Evolutionary conservation across 2,329 filamentous ascomycete genomes (phyloP).

Genomic region (Myriosclerotinia duriaeana): DNA sequence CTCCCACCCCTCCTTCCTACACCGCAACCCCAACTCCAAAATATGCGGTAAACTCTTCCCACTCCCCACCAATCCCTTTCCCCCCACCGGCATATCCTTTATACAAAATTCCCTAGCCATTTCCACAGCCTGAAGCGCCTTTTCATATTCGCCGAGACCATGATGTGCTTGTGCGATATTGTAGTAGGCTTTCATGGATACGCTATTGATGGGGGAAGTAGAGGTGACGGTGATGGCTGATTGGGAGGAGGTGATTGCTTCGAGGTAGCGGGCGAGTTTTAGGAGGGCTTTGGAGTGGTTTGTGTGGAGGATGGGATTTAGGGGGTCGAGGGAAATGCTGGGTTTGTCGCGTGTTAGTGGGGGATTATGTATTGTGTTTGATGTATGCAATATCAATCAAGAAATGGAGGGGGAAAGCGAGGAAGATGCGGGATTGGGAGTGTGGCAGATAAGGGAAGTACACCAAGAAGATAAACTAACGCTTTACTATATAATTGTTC

Average conservation of each 20-base stretch:
- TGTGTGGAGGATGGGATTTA: conserved; percentile 78
- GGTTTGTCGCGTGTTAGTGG: background rate
- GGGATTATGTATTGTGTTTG: conserved; percentile 15
- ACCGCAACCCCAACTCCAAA: conserved; percentile 70
- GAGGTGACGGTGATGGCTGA: conserved; percentile 58
- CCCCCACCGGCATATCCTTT: conserved; percentile 46
- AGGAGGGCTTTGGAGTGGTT: conserved; percentile 85
- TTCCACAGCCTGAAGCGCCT: conserved; percentile 11
- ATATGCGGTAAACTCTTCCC: conserved; percentile 59
- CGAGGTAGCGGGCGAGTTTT: conserved; percentile 70
- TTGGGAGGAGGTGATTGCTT: conserved; percentile 74
- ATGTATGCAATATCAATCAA: conserved; percentile 4
- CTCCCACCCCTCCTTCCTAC: conserved; percentile 87
- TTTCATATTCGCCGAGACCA: conserved; percentile 1
- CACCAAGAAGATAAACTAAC: conserved; percentile 44
- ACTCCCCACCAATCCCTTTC: conserved; percentile 53
- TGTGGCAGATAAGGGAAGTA: conserved; percentile 8
- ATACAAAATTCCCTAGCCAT: conserved; percentile 8
- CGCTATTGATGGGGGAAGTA: conserved; percentile 30
- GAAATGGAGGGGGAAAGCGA: background rate
- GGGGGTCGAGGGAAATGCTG: conserved; percentile 75
- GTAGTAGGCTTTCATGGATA: conserved; percentile 74
- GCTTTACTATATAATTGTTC: conserved; percentile 73
- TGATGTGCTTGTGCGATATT: conserved; percentile 73
- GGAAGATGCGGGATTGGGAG: conserved; percentile 1